Conservation (phyloP, 2,329 filamentous ascomycete species). For the Beauveria scarabaeidicola region DNA sequence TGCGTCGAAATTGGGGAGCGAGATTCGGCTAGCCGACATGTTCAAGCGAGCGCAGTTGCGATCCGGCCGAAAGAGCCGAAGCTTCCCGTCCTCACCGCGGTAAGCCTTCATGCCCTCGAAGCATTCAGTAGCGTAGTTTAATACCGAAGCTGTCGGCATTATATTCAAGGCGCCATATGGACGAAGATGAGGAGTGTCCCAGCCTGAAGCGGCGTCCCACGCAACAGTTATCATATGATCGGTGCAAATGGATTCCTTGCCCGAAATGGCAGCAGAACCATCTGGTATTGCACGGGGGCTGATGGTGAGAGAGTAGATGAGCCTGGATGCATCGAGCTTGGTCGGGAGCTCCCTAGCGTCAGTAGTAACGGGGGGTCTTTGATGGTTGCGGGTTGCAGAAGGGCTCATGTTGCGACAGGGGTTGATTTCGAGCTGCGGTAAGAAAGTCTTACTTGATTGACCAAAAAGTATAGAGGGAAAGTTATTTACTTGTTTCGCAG, state of each 20-base stretch:
- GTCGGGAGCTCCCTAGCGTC: too few species aligned
- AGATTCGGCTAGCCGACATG: constrained; percentile 55
- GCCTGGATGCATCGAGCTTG: constrained; percentile 54
- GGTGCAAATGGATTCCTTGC: constrained; percentile 52
- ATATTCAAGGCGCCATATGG: constrained; percentile 71
- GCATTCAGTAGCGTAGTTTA: constrained; percentile 87
- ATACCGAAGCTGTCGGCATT: constrained; percentile 69
- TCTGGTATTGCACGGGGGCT: constrained; percentile 44
- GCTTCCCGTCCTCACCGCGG: constrained; percentile 65
- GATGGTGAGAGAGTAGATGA: constrained; percentile 45
- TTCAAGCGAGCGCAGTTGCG: constrained; percentile 61
- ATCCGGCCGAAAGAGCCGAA: constrained; percentile 70
- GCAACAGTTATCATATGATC: constrained; percentile 80
- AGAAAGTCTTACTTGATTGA: too few species aligned
- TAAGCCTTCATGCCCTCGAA: constrained; percentile 82
- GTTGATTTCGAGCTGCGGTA: too few species aligned
- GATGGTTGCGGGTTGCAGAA: too few species aligned
- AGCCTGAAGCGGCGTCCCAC: constrained; percentile 60
- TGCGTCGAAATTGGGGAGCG: constrained; percentile 65
- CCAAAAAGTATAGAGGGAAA: too few species aligned
- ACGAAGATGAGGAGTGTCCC: constrained; percentile 64
- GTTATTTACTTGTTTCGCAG: too few species aligned
- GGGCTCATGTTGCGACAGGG: too few species aligned
- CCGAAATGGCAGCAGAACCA: constrained; percentile 37
- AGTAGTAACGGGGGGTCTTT: too few species aligned